phyloP scores from a whole-genome alignment of 2,329 filamentous ascomycete species.

The Boeremia lycopersici region DNA sequence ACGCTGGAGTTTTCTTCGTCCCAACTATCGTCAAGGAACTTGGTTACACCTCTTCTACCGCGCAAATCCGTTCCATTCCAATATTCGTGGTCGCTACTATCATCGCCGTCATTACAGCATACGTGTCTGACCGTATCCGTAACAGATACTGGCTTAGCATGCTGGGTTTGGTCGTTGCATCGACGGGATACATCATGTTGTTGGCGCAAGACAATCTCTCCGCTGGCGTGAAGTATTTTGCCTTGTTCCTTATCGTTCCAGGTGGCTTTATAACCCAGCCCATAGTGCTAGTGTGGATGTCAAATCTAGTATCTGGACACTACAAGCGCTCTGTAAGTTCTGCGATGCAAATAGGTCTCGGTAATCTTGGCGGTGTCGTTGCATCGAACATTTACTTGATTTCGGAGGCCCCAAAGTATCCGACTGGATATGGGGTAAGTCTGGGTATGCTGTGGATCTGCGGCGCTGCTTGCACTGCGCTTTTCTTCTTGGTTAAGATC shows the following conservation, averaged over 20 bases:
- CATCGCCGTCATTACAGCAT: conserved; percentile 47
- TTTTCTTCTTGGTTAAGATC: conserved; percentile 49
- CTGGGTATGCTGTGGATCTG: conserved; percentile 59
- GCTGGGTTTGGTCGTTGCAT: conserved; percentile 54
- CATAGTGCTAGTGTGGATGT: conserved; percentile 62
- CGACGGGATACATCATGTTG: conserved; percentile 62
- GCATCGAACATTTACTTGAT: conserved; percentile 57
- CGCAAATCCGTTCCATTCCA: conserved; percentile 49
- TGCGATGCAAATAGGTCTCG: conserved; percentile 55
- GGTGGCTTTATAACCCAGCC: conserved; percentile 63
- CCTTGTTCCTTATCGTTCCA: conserved; percentile 60
- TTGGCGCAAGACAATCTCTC: conserved; percentile 54
- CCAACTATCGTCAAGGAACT: conserved; percentile 50
- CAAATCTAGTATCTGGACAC: conserved; percentile 63
- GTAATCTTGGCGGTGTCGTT: conserved; percentile 58
- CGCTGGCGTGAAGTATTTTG: conserved; percentile 58
- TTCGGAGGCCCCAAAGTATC: conserved; percentile 54
- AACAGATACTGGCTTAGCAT: conserved; percentile 62
- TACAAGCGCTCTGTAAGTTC: conserved; percentile 62
- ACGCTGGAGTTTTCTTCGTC: conserved; percentile 51
- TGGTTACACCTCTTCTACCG: conserved; percentile 45
- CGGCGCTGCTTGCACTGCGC: conserved; percentile 49
- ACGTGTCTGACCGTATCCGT: conserved; percentile 56
- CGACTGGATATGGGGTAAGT: conserved; percentile 56
- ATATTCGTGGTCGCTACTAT: conserved; percentile 49